Conservation (phyloP, 2,329 filamentous ascomycete genomes). For the Exophiala viscosa region DNA sequence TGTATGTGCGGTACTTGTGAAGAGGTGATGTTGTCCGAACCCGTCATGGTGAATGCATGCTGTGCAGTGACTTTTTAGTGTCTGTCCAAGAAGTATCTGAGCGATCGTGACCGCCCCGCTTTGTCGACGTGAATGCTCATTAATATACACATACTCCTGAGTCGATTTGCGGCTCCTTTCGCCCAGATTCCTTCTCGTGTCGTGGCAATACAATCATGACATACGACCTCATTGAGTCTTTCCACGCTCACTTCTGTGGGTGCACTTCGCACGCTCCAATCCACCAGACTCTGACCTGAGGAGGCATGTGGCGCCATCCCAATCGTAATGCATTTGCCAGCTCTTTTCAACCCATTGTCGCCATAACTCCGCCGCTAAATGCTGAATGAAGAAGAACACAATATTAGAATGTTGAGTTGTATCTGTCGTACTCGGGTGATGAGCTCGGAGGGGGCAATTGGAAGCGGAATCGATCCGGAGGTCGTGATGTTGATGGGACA, state of each 20-base stretch:
- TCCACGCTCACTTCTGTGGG: too few species aligned
- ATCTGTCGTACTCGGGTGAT: slow-evolving; percentile 10
- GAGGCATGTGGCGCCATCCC: not conserved
- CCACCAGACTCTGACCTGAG: too few species aligned
- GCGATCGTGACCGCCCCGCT: too few species aligned
- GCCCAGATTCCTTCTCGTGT: too few species aligned
- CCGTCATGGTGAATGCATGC: too few species aligned
- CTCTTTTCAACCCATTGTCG: not conserved
- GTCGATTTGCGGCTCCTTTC: not conserved
- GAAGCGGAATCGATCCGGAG: slow-evolving; percentile 17
- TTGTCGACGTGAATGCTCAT: not conserved
- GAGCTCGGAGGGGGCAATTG: slow-evolving; percentile 13
- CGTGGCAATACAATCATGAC: too few species aligned
- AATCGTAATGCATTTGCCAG: not conserved
- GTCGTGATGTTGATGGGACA: slow-evolving; percentile 2
- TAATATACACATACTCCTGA: not conserved
- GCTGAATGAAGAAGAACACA: slow-evolving; percentile 1
- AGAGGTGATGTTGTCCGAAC: slow-evolving; percentile 1
- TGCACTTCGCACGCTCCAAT: too few species aligned
- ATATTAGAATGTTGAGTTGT: slow-evolving; percentile 10
- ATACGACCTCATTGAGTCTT: too few species aligned
- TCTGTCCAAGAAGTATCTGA: not conserved
- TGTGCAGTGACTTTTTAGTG: not conserved
- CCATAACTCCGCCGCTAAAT: slow-evolving; percentile 16
- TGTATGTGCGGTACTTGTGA: slow-evolving; percentile 46